phyloP scores from a whole-genome alignment of 1,139 yeast species.

The Scheffersomyces cryptocercus region DNA sequence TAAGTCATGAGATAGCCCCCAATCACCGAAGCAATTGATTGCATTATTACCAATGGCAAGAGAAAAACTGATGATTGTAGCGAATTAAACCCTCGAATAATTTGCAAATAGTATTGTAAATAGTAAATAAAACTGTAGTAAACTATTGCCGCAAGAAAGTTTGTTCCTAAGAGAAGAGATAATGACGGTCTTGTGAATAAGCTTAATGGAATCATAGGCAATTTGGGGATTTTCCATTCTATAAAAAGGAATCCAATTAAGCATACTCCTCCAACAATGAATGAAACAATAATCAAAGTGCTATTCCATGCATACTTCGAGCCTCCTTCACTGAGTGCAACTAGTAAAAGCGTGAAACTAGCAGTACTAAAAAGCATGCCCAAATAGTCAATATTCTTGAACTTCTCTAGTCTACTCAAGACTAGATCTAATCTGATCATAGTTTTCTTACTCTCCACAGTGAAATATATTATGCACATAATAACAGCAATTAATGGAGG shows the following conservation, averaged over 20 bases:
- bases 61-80: constrained; percentile 15
- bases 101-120: constrained; percentile 20
- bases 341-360: constrained; percentile 15
- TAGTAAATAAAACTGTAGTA: constrained; percentile 17
- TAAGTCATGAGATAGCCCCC: constrained; percentile 18
- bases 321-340: constrained; percentile 24
- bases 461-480: constrained; percentile 11
- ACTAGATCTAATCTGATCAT: constrained; percentile 14
- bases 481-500: constrained; percentile 16
- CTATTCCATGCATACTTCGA: constrained; percentile 20
- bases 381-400: constrained; percentile 20
- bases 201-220: constrained; percentile 22
- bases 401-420: constrained; percentile 13
- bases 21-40: constrained; percentile 15
- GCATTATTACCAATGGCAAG: constrained; percentile 18
- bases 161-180: constrained; percentile 13
- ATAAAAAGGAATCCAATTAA: constrained; percentile 14
- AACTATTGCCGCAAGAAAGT: constrained; percentile 20
- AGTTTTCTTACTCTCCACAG: constrained; percentile 12
- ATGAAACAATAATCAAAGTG: constrained; percentile 19
- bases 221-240: constrained; percentile 19
- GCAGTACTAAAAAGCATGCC: constrained; percentile 21
- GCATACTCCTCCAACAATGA: constrained; percentile 19
- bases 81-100: constrained; percentile 15
- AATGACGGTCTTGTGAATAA: constrained; percentile 15